Percentiles rank a stretch among this genome's conserved stretches.
Evolutionary conservation across 2,329 filamentous ascomycete genomes (phyloP).

Genomic region (Pseudonectria buxi): DNA sequence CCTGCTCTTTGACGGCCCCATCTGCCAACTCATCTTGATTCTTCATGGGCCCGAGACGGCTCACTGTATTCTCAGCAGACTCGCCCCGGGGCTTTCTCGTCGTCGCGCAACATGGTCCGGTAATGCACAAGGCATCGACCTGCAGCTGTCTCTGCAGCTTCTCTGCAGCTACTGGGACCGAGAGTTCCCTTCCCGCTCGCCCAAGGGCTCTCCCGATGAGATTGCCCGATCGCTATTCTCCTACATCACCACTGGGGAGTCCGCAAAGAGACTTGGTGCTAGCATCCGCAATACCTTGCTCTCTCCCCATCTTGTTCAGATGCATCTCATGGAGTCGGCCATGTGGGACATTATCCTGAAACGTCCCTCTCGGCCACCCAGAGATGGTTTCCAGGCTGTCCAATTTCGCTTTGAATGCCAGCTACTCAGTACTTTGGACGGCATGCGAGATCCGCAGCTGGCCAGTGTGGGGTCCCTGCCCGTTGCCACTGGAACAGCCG

Average conservation of each 20-base stretch:
- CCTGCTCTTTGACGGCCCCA: slow-evolving; percentile 30
- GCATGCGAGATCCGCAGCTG: slow-evolving; percentile 22
- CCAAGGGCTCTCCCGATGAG: slow-evolving; percentile 27
- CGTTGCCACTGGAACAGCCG: slow-evolving; percentile 28
- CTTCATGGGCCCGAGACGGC: slow-evolving; percentile 31
- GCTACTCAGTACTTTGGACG: slow-evolving; percentile 23
- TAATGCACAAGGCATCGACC: slow-evolving; percentile 26
- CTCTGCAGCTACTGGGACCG: slow-evolving; percentile 31
- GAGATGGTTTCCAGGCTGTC: slow-evolving; percentile 28
- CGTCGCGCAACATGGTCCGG: slow-evolving; percentile 27
- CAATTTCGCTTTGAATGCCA: slow-evolving; percentile 32
- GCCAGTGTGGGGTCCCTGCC: slow-evolving; percentile 24
- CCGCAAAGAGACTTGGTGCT: slow-evolving; percentile 23
- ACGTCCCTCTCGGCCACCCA: slow-evolving; percentile 23
- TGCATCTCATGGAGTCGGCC: slow-evolving; percentile 32
- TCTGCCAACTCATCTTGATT: slow-evolving; percentile 31
- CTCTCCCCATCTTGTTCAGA: slow-evolving; percentile 30
- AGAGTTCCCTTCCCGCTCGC: slow-evolving; percentile 27
- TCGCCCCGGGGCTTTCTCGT: slow-evolving; percentile 29
- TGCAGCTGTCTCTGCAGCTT: slow-evolving; percentile 28
- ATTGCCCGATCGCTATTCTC: slow-evolving; percentile 26
- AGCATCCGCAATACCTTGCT: slow-evolving; percentile 24
- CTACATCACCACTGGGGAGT: slow-evolving; percentile 23
- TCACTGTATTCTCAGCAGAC: slow-evolving; percentile 27
- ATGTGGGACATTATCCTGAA: slow-evolving; percentile 30